Conservation (phyloP, 2,329 filamentous ascomycete genomes). For the Penicillium sp. region DNA sequence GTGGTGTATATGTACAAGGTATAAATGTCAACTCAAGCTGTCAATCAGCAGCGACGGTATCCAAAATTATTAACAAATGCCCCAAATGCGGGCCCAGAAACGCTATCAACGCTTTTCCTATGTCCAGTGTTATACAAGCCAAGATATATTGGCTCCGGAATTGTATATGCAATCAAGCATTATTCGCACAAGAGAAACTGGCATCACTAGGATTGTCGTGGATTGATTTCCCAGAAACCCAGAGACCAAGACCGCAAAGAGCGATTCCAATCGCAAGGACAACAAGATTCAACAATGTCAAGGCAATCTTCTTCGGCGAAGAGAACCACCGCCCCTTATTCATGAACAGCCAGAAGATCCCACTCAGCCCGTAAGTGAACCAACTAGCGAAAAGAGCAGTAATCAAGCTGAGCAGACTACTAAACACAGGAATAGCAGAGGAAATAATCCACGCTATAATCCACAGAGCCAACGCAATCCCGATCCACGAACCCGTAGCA, state of each 20-base stretch:
- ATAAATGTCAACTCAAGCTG: neutral
- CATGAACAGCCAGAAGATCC: slow-evolving; percentile 41
- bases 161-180: slow-evolving; percentile 16
- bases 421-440: slow-evolving; percentile 68
- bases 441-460: slow-evolving; percentile 66
- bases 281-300: slow-evolving; percentile 29
- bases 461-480: slow-evolving; percentile 58
- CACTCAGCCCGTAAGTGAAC: slow-evolving; percentile 57
- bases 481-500: slow-evolving; percentile 59
- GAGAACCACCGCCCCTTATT: slow-evolving; percentile 36
- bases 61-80: neutral
- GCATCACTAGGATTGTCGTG: slow-evolving; percentile 32
- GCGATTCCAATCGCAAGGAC: slow-evolving; percentile 23
- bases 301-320: slow-evolving; percentile 30
- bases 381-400: slow-evolving; percentile 64
- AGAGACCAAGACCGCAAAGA: slow-evolving; percentile 37
- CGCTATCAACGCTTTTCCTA: neutral
- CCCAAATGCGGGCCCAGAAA: neutral
- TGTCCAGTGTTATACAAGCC: no score
- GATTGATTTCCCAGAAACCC: slow-evolving; percentile 36
- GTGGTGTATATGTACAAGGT: neutral
- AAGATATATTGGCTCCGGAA: neutral
- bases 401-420: slow-evolving; percentile 64
- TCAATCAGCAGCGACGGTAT: neutral
- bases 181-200: slow-evolving; percentile 36